Evolutionary conservation across 2,329 filamentous ascomycete species (phyloP), one percentile per base, ranked within the genome.

Genomic region (Trichoderma koningiopsis): DNA sequence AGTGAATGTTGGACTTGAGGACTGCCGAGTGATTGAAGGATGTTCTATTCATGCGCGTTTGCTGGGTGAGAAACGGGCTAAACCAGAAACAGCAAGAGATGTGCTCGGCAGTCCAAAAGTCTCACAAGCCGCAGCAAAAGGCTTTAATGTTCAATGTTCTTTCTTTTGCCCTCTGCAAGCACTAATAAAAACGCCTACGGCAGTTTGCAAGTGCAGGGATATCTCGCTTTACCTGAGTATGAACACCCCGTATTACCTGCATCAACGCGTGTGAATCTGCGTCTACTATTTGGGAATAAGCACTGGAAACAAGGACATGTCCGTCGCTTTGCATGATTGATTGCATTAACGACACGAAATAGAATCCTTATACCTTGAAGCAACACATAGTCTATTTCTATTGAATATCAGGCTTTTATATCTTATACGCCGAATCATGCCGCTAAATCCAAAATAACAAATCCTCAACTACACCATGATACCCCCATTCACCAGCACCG

Each of bases 401-500:
- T 29, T 2, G 6, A 40, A 1, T 7, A 53, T 16, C 22, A 10
- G 16, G 5, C 4, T 10, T 22, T 53, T n/a, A 24, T 29, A 16
- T 53, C 10, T 16, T 53, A 16, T 53, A 53, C 24, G 49, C 11
- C 13, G 29, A 27, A 53, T 24, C 11, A 24, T 53, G 49, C 49
- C 11, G 49, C 24, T 7, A 22, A 53, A 53, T 53, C 5, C 24
- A 11, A n/a, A 47, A 43, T 22, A 27, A 40, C 6, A 22, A 47
- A 4, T 47, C 43, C 8, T 49, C 43, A 49, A 49, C 10, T 40
- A 68, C 35, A 67, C 55, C 68, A 71, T 70, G 3, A 55, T 49
- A 0, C 70, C 73, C 27, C 73, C 74, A 53, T 75, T 72, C 14
- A 73, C 71, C 49, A 73, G 37, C 27, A 75, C 62, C 1, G 71